phyloP scores from a whole-genome alignment of 1,284 basidiomycete species.

The Trichosporon inkin region DNA sequence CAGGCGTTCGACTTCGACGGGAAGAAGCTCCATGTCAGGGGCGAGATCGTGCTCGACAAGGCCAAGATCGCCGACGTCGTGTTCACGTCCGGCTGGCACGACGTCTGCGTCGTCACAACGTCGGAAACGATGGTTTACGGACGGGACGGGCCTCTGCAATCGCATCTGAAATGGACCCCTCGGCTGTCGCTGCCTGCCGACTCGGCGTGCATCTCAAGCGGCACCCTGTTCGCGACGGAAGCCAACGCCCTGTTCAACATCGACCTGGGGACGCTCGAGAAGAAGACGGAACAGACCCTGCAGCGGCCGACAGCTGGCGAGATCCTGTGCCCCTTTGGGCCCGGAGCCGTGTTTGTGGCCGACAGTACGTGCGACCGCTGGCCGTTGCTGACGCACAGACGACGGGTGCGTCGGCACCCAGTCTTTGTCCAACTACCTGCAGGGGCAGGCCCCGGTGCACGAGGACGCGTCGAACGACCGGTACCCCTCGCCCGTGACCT shows the following conservation, averaged over 20 bases:
- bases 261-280: slow-evolving; percentile 15
- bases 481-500: slow-evolving; percentile 35
- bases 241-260: slow-evolving; percentile 1
- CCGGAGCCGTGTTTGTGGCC: slow-evolving; percentile 16
- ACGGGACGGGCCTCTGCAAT: slow-evolving; percentile 1
- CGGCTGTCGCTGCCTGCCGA: slow-evolving; percentile 5
- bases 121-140: slow-evolving; percentile 14
- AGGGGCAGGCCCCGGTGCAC: not conserved
- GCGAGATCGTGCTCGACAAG: slow-evolving; percentile 14
- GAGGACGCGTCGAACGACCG: slow-evolving; percentile 23
- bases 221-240: slow-evolving; percentile 8
- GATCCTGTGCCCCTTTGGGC: slow-evolving; percentile 17
- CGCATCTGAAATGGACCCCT: not conserved
- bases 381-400: not conserved
- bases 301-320: not conserved
- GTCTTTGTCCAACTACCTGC: slow-evolving; percentile 20
- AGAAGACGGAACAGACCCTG: not conserved
- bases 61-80: slow-evolving; percentile 16
- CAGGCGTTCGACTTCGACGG: slow-evolving; percentile 34
- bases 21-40: slow-evolving; percentile 25
- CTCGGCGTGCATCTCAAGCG: slow-evolving; percentile 8
- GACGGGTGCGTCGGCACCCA: slow-evolving; percentile 18
- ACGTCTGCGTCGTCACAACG: slow-evolving; percentile 19
- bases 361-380: slow-evolving; percentile 9
- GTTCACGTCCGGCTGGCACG: slow-evolving; percentile 24